Conservation (phyloP, 2,329 filamentous ascomycete genomes). For the Diaporthe velutina region DNA sequence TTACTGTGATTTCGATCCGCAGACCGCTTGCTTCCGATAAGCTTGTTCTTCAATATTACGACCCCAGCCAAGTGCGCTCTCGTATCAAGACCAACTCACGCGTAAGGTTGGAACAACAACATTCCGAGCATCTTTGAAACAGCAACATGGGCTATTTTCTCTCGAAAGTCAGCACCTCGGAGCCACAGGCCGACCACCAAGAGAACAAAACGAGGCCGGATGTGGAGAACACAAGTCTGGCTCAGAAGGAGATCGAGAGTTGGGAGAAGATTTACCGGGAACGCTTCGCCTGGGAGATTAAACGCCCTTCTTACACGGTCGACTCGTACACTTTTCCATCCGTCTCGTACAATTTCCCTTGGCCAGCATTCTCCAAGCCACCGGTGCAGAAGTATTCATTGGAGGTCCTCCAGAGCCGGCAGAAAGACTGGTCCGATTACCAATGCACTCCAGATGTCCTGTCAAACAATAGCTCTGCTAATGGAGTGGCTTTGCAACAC, state of each 20-base stretch:
- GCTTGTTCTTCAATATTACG: conserved; percentile 1
- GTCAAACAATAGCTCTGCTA: no score
- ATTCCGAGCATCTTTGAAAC: neutral
- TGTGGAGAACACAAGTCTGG: neutral
- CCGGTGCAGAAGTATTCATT: no score
- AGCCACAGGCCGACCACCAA: neutral
- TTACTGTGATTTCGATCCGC: neutral
- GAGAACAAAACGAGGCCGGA: neutral
- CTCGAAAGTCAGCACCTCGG: neutral
- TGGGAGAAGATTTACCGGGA: conserved; percentile 6
- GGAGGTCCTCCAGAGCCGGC: no score
- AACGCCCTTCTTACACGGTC: no score
- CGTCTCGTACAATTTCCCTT: no score
- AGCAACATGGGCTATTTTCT: conserved; percentile 12
- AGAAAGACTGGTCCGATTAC: no score
- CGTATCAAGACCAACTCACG: neutral
- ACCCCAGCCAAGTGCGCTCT: neutral
- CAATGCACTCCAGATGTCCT: no score
- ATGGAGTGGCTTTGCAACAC: no score
- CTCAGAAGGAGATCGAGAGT: neutral
- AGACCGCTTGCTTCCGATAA: neutral
- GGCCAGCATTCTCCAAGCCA: no score
- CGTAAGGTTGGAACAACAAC: neutral
- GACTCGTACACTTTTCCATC: no score
- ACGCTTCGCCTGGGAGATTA: neutral